Evolutionary conservation across 805 yeast genomes (phyloP).

Genomic region (Candida nitratophila): DNA sequence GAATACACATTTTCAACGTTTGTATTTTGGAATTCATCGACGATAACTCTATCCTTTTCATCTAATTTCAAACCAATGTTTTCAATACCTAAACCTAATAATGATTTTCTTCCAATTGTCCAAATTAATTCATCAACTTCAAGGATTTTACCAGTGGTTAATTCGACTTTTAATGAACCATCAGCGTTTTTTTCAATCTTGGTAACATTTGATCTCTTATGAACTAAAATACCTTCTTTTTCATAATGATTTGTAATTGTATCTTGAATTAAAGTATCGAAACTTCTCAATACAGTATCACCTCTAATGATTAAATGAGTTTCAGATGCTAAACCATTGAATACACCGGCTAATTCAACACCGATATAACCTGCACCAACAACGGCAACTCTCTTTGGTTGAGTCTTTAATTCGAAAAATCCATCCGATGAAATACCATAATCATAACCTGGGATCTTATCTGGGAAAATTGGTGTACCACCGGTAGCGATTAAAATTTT

Average conservation of each 20-base stretch:
- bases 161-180: conserved; percentile 43
- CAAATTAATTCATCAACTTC: conserved; percentile 79
- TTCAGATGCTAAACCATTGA: conserved; percentile 80
- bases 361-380: conserved; percentile 99
- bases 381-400: conserved; percentile 88
- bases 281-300: conserved; percentile 80
- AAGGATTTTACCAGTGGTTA: conserved; percentile 35
- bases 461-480: conserved; percentile 73
- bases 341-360: conserved; percentile 91
- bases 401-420: conserved; percentile 70
- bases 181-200: conserved; percentile 39
- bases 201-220: conserved; percentile 52
- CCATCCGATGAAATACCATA: conserved; percentile 86
- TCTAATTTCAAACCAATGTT: conserved; percentile 64
- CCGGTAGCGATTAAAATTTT: conserved; percentile 89
- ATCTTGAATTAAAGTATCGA: conserved; percentile 74
- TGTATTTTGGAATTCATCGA: conserved; percentile 86
- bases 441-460: conserved; percentile 69
- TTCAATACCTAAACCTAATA: conserved; percentile 68
- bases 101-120: conserved; percentile 90
- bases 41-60: conserved; percentile 55
- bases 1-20: conserved; percentile 66
- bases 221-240: conserved; percentile 74
- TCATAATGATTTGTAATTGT: conserved; percentile 77
- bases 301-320: conserved; percentile 88